A percentile compares a stretch with the other conserved stretches of the same genome.
Conservation (phyloP, 1,139 yeast species). For the Saccharomycopsis crataegensis region DNA sequence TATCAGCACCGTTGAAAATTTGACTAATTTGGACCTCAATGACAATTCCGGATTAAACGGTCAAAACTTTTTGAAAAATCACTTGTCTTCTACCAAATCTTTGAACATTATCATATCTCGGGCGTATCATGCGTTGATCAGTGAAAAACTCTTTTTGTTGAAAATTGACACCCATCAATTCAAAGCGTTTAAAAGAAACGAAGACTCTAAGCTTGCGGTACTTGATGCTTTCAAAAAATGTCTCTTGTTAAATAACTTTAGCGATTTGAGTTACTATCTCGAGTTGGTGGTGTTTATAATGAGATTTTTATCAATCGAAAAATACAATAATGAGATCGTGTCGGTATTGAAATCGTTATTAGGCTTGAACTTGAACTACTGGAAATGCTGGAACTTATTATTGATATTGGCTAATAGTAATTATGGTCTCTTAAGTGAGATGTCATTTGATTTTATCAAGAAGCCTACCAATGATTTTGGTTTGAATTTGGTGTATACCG, state of each 20-base stretch:
- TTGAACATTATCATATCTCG: slow-evolving; percentile 6
- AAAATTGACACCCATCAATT: background rate
- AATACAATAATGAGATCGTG: slow-evolving; percentile 3
- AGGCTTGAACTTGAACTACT: slow-evolving; percentile 6
- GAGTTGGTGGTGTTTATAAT: slow-evolving; percentile 4
- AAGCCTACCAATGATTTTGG: background rate
- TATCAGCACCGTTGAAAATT: background rate
- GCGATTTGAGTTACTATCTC: slow-evolving; percentile 9
- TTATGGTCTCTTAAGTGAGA: slow-evolving; percentile 4
- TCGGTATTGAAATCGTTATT: slow-evolving; percentile 9
- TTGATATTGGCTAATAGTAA: slow-evolving; percentile 15
- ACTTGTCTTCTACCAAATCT: background rate
- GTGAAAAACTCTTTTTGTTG: background rate
- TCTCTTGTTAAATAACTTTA: slow-evolving; percentile 9
- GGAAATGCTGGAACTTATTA: slow-evolving; percentile 17
- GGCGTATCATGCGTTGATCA: slow-evolving; percentile 11
- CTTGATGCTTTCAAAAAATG: slow-evolving; percentile 9
- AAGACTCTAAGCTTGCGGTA: background rate
- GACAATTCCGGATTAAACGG: no score
- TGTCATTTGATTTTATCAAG: no score
- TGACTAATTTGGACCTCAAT: slow-evolving; percentile 3
- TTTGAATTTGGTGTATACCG: background rate
- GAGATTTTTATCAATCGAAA: slow-evolving; percentile 11
- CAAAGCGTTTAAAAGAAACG: background rate
- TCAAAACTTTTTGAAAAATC: background rate